Conservation (phyloP, 2,329 filamentous ascomycete genomes). For the Elsinoe australis region DNA sequence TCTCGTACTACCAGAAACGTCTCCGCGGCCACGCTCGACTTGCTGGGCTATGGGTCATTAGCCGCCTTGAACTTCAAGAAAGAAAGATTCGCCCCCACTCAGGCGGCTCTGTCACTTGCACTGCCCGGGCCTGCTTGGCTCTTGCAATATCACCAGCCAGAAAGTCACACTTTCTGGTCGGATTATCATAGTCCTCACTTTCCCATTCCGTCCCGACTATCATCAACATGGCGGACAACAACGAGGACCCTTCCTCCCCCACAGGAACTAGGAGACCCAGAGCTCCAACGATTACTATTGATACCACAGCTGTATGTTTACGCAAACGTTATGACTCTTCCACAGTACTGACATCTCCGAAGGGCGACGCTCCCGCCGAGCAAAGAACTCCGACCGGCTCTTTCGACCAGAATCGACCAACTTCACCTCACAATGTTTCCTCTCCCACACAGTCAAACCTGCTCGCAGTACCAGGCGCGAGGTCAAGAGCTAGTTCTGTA, state of each 20-base stretch:
- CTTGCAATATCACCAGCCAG: background rate
- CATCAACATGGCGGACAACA: slow-evolving; percentile 13
- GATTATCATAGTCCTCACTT: slow-evolving; percentile 2
- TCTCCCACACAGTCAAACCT: slow-evolving; percentile 55
- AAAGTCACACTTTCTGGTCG: too few relatives aligned
- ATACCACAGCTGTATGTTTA: slow-evolving; percentile 43
- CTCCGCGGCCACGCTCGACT: too few relatives aligned
- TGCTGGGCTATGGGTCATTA: slow-evolving; percentile 3
- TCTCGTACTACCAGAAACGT: background rate
- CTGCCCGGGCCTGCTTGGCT: background rate
- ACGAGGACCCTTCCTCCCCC: slow-evolving; percentile 11
- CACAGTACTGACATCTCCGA: background rate
- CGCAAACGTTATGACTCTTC: slow-evolving; percentile 18
- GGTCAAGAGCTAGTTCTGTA: slow-evolving; percentile 58
- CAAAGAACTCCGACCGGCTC: slow-evolving; percentile 40
- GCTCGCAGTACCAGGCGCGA: slow-evolving; percentile 55
- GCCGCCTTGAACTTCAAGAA: background rate
- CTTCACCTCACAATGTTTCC: slow-evolving; percentile 60
- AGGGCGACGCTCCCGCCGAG: slow-evolving; percentile 20
- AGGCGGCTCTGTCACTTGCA: background rate
- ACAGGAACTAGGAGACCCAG: slow-evolving; percentile 24
- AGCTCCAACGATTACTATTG: slow-evolving; percentile 47
- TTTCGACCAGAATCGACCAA: slow-evolving; percentile 56
- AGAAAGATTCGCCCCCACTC: slow-evolving; percentile 10
- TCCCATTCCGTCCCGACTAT: background rate